Base-by-base conservation (phyloP, 202 grass and related monocot genomes). In the Setaria viridis region DNA sequence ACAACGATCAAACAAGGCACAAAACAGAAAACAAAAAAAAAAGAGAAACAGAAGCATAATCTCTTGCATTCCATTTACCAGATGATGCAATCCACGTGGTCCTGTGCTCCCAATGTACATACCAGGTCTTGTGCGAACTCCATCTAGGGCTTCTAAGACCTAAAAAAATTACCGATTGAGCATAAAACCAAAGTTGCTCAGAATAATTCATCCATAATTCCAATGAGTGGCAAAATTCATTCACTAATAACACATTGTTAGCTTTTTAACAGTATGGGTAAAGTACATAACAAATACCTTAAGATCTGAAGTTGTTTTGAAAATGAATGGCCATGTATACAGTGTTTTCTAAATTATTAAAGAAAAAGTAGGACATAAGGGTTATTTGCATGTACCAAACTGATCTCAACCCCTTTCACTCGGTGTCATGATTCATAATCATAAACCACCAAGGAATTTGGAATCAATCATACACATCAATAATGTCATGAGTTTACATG, bases 71-170 rank as follows among this genome's bases (percentile, higher is more conserved):
- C 7, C 47, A 73, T 45, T 79, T 94, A 99, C 97, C 97, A 96
- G 74, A 89, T 99, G 97, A 88, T 99, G 97, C 80, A 99, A 89
- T 68, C 97, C 94, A 21, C 97, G 94, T 54, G 93, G 85, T 30
- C 97, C 97, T 76, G 97, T 99, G 87, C 90, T 99, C 70, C 97
- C 97, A 72, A 99, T 96, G 67, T 99, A 99, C 97, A 99, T 96
- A 58, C 94, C 97, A 87, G 97, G 97, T 82, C 97, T 96, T 82
- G 91, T 99, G 82, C 97, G 89, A 78, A 99, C 97, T 56, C 93
- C 91, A 87, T 99, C 97, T 80, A 99, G 82, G 41, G 93, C 97
- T 89, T 99, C 97, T 80, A 99, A 84, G 57, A 99, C 97, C 97
- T 99, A 85, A 76, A 80, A 80, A 42, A 62, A 59, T 41, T 55